Evolutionary conservation across 2,329 filamentous ascomycete species (phyloP).

Genomic region (Colletotrichum siamense): DNA sequence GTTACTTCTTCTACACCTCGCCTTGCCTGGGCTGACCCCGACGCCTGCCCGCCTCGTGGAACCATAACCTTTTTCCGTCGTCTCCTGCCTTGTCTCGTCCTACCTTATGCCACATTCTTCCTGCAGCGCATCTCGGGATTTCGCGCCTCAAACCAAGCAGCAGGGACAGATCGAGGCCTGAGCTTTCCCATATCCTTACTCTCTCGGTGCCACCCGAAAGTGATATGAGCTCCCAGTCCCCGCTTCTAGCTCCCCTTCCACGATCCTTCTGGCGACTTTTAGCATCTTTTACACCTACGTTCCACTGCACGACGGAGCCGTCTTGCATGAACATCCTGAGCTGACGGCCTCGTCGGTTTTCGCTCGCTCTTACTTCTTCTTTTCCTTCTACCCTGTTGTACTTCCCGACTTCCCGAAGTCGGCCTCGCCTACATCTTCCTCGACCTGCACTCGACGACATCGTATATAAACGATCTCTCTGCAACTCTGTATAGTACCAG

Average conservation of each 20-base stretch:
- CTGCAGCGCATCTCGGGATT: neutral
- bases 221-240: neutral
- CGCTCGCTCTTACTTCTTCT: neutral
- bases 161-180: neutral
- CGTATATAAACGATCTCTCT: neutral
- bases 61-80: neutral
- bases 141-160: neutral
- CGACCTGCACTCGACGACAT: neutral
- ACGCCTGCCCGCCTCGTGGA: neutral
- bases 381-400: neutral
- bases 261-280: neutral
- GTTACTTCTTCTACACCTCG: neutral
- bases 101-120: neutral
- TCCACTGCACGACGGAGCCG: neutral
- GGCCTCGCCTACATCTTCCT: neutral
- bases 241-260: neutral
- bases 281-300: neutral
- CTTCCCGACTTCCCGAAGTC: neutral
- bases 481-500: neutral
- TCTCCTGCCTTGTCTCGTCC: neutral
- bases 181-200: neutral
- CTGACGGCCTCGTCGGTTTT: neutral
- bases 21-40: neutral
- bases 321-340: neutral
- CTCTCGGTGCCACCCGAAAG: neutral